Evolutionary conservation across 2,329 filamentous ascomycete species (phyloP), one percentile per base, ranked within the genome.

Genomic region (Botryotinia calthae): DNA sequence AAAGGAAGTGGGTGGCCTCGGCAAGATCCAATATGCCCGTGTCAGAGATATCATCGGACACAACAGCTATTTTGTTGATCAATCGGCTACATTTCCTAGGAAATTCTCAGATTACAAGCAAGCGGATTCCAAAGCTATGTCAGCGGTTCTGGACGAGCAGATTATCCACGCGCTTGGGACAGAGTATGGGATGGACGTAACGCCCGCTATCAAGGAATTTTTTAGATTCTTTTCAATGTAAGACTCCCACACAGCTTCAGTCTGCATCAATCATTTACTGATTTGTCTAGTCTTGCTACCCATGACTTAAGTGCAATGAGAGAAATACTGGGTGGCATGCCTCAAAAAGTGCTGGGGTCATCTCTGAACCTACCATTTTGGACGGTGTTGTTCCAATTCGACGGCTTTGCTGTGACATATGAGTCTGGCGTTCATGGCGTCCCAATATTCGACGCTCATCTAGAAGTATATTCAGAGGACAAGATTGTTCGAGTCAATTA

Each of bases 161-260:
- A 89, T 99, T 42, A 91, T 91, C 80, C 88, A 94, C 80, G 96
- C 95, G 44, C 90, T 98, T 77, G 90, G 91, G 74, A 95, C 97
- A 76, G 96, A 99, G 56, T 72, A 59, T 48, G 70, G 42, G 20
- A 54, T 72, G 6, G 54, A 72, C 20, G 70, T 72, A 20, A 72
- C 63, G 10, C 54, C 51, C 6, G 40, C 62, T 12, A n/a, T 63
- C 8, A 72, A 72, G 54, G 63, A 72, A 2, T 72, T 72, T n/a
- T 54, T 72, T 18, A 63, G 51, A 25, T 68, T 72, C 16, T 59
- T 72, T 37, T 54, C 51, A 59, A 67, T 66, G 70, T 72, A 67
- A 61, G 10, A 22, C 20, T 18, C 31, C 31, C 25, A 40, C 37
- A 25, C 2, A 28, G 37, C 18, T 59, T 4, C 9, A 28, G 46